A percentile compares a stretch with the other conserved stretches of the same genome.
Evolutionary conservation across 768 basidiomycete genomes (phyloP).

Genomic region (Lactarius psammicola): DNA sequence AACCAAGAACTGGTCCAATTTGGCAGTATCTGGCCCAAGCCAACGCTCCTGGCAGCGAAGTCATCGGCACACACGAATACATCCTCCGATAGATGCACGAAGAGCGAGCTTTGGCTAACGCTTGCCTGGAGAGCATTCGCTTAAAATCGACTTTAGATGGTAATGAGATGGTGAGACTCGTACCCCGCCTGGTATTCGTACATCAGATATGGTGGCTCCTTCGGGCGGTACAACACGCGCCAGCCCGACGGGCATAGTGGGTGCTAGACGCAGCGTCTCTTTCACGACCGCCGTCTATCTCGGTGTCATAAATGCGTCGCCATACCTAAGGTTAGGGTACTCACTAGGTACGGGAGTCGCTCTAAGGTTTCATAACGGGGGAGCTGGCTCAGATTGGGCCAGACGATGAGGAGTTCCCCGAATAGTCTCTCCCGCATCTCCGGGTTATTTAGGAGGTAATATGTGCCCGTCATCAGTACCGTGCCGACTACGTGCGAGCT

Average conservation of each 20-base stretch:
- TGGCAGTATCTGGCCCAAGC: background rate
- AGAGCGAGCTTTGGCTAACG: constrained; percentile 4
- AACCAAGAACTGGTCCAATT: constrained; percentile 3
- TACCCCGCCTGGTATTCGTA: constrained; percentile 13
- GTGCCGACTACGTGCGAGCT: constrained; percentile 9
- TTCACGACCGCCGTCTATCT: constrained; percentile 11
- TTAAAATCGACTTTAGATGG: background rate
- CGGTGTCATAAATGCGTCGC: background rate
- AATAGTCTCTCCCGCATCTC: background rate
- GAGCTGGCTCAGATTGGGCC: background rate
- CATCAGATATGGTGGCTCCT: constrained; percentile 1
- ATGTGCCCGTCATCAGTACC: constrained; percentile 4
- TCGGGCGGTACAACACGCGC: constrained; percentile 8
- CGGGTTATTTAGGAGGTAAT: constrained; percentile 4
- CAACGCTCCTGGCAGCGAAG: constrained; percentile 1
- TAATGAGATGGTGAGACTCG: background rate
- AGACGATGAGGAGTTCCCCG: constrained; percentile 2
- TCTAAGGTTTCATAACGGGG: constrained; percentile 10
- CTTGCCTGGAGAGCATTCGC: background rate
- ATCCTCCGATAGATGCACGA: constrained; percentile 8
- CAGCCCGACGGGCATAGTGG: constrained; percentile 1
- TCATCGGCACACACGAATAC: constrained; percentile 1
- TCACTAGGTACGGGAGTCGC: constrained; percentile 6
- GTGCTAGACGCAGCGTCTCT: constrained; percentile 10
- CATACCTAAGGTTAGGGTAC: background rate